Percentiles rank a stretch among this genome's conserved stretches.
Evolutionary conservation across 129 eudicot species (phyloP).

Genomic region (Sambucus nigra): DNA sequence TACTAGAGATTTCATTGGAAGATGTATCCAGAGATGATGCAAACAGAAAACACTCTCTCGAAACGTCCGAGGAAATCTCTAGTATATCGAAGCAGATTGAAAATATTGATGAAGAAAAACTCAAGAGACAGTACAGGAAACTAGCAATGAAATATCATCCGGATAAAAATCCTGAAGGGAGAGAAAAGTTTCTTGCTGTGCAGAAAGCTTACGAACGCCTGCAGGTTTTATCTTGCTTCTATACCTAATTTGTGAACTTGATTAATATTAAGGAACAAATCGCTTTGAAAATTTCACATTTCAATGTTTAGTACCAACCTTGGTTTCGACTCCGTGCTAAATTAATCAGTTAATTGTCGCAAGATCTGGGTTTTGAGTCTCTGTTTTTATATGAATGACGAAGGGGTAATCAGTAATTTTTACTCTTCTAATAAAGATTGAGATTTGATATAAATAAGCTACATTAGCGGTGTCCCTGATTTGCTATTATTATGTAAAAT

Average conservation of each 20-base stretch:
- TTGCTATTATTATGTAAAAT: no score
- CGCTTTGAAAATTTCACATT: no score
- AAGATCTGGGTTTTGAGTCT: no score
- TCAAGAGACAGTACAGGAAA: slow-evolving; percentile 87
- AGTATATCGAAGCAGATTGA: slow-evolving; percentile 73
- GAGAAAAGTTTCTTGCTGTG: slow-evolving; percentile 93
- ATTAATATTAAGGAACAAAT: no score
- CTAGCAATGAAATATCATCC: slow-evolving; percentile 99
- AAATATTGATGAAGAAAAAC: slow-evolving; percentile 94
- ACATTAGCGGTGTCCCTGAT: no score
- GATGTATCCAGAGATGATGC: slow-evolving; percentile 73
- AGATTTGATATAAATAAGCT: no score
- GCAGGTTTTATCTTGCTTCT: slow-evolving; percentile 44
- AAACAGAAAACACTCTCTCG: slow-evolving; percentile 24
- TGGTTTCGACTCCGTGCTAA: no score
- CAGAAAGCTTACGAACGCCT: slow-evolving; percentile 98
- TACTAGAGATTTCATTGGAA: slow-evolving; percentile 77
- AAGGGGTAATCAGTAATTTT: no score
- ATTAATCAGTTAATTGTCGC: no score
- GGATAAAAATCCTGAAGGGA: slow-evolving; percentile 98
- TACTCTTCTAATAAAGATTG: no score
- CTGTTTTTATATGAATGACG: no score
- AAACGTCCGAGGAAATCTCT: slow-evolving; percentile 40
- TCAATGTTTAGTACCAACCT: no score
- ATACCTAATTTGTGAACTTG: not conserved